These are phyloP conservation scores for Dendrothele bispora DNA, from an alignment of 768 basidiomycete species.

Conservation along the genomic window DNA sequence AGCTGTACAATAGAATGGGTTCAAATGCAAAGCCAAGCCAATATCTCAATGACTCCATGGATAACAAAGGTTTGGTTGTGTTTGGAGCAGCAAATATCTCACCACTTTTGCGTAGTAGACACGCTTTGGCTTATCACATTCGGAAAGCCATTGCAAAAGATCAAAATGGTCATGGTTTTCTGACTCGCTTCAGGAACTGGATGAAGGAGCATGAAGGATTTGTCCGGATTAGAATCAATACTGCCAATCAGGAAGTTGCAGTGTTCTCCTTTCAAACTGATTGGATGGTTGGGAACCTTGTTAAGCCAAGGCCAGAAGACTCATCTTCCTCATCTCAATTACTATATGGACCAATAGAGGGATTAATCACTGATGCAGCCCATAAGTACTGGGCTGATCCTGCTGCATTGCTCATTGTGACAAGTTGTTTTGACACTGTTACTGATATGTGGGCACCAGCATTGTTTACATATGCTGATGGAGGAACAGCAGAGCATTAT, in stretches of 20 bases:
- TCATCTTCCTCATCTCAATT: neutral
- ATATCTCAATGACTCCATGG: neutral
- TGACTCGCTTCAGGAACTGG: neutral
- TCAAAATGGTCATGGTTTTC: neutral
- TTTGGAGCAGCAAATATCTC: neutral
- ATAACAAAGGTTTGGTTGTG: neutral
- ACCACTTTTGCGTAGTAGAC: neutral
- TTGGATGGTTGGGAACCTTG: too few species aligned
- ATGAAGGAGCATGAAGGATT: neutral
- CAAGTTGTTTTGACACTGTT: neutral
- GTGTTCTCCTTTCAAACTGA: neutral
- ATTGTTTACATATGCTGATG: neutral
- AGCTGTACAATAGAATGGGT: neutral
- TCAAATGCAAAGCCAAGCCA: too few species aligned
- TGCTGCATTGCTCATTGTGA: neutral
- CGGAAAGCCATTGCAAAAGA: neutral
- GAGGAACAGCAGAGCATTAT: neutral
- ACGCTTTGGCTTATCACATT: neutral
- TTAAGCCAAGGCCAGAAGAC: too few species aligned
- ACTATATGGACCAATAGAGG: neutral
- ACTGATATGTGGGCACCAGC: neutral
- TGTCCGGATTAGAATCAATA: neutral
- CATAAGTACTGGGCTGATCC: neutral
- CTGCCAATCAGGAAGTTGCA: neutral
- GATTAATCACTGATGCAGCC: neutral